phyloP scores from a whole-genome alignment of 2,329 filamentous ascomycete species.

The Daldinia sp. region DNA sequence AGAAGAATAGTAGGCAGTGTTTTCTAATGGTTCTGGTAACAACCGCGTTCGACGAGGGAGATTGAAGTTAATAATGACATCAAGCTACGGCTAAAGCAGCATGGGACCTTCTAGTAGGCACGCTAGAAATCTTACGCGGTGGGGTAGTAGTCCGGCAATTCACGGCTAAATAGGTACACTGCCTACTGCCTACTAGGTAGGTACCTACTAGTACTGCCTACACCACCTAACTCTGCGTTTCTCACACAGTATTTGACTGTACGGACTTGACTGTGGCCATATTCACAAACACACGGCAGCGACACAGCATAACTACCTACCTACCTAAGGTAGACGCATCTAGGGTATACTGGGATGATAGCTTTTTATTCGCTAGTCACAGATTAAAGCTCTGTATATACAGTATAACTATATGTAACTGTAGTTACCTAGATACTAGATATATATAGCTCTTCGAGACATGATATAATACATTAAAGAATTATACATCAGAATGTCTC shows the following conservation, averaged over 20 bases:
- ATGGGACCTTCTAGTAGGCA: conserved; percentile 12
- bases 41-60: background rate
- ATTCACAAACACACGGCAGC: background rate
- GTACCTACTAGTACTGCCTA: background rate
- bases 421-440: too few species aligned
- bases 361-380: background rate
- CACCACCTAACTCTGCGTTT: background rate
- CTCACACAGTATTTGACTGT: background rate
- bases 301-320: too few species aligned
- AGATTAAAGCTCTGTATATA: too few species aligned
- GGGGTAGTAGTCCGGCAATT: background rate
- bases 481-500: background rate
- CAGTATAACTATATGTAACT: too few species aligned
- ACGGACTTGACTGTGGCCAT: background rate
- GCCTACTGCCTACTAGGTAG: background rate
- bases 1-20: too few species aligned
- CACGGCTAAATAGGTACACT: background rate
- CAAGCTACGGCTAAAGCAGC: background rate
- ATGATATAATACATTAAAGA: conserved; percentile 3
- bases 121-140: conserved; percentile 5
- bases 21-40: background rate
- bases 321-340: too few species aligned
- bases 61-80: conserved; percentile 18
- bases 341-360: background rate
- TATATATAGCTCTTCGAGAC: background rate